These are phyloP conservation scores for Schizonepeta tenuifolia DNA, from an alignment of 257 asterid species.

Conservation along the genomic window DNA sequence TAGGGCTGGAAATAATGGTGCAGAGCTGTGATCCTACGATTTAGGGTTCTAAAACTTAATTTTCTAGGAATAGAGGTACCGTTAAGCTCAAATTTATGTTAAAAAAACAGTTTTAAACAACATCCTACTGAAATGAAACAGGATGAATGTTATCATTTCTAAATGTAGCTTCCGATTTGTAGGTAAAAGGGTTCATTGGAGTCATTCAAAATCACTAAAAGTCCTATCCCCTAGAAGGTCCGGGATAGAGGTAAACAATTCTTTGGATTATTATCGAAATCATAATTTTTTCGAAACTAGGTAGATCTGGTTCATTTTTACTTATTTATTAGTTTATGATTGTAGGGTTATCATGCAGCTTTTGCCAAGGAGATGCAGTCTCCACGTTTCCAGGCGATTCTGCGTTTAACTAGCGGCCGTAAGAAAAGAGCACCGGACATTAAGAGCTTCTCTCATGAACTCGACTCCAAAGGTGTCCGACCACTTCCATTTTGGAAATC, in stretches of 20 bases:
- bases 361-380: conserved; percentile 91
- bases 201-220: conserved; percentile 68
- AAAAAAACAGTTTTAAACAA: conserved; percentile 10
- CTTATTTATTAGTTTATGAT: conserved; percentile 28
- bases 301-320: conserved; percentile 35
- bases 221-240: conserved; percentile 53
- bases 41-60: conserved; percentile 15
- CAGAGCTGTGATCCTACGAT: not conserved
- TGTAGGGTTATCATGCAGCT: conserved; percentile 76
- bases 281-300: conserved; percentile 16
- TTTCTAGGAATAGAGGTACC: conserved; percentile 17
- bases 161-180: conserved; percentile 37
- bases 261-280: conserved; percentile 5
- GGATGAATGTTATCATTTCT: conserved; percentile 14
- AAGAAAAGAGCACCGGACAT: conserved; percentile 66
- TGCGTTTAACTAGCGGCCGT: conserved; percentile 85
- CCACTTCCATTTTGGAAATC: conserved; percentile 97
- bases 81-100: conserved; percentile 6
- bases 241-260: conserved; percentile 63
- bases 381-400: conserved; percentile 92
- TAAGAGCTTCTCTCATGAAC: conserved; percentile 97
- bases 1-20: conserved; percentile 16
- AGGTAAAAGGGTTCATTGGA: conserved; percentile 70
- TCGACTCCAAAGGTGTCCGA: conserved; percentile 89
- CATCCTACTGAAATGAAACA: conserved; percentile 2